Evolutionary conservation across 2,329 filamentous ascomycete species (phyloP).

Genomic region (Pseudopithomyces maydicus): DNA sequence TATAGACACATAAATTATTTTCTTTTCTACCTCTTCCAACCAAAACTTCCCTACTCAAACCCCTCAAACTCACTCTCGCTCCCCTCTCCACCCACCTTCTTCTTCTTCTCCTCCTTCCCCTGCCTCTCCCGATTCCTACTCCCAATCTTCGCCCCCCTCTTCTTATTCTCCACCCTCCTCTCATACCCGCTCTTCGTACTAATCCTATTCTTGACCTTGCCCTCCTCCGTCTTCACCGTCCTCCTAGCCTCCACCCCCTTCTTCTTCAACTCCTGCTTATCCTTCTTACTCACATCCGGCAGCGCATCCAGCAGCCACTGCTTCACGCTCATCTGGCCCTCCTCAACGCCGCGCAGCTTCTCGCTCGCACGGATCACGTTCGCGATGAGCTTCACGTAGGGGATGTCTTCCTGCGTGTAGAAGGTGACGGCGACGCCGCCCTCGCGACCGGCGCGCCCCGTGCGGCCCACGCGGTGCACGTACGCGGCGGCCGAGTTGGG

Average conservation of each 20-base stretch:
- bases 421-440: conserved; percentile 91
- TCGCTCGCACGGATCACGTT: conserved; percentile 89
- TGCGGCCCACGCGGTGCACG: conserved; percentile 90
- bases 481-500: conserved; percentile 89
- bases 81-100: conserved; percentile 17
- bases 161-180: conserved; percentile 70
- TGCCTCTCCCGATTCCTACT: conserved; percentile 37
- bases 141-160: conserved; percentile 54
- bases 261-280: conserved; percentile 80
- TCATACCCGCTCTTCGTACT: conserved; percentile 83
- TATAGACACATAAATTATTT: no score
- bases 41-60: conserved; percentile 45
- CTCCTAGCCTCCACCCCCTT: conserved; percentile 78
- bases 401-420: conserved; percentile 94
- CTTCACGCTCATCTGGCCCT: conserved; percentile 55
- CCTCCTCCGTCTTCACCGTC: conserved; percentile 34
- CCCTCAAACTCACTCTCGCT: conserved; percentile 48
- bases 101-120: conserved; percentile 21
- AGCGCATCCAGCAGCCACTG: conserved; percentile 85
- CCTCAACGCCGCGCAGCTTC: conserved; percentile 60
- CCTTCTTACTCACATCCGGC: conserved; percentile 81
- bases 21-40: no score
- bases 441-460: conserved; percentile 83
- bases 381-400: conserved; percentile 86
- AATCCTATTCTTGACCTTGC: conserved; percentile 61